Evolutionary conservation across 306 rosid species (phyloP).

Genomic region (Castanopsis chinensis): DNA sequence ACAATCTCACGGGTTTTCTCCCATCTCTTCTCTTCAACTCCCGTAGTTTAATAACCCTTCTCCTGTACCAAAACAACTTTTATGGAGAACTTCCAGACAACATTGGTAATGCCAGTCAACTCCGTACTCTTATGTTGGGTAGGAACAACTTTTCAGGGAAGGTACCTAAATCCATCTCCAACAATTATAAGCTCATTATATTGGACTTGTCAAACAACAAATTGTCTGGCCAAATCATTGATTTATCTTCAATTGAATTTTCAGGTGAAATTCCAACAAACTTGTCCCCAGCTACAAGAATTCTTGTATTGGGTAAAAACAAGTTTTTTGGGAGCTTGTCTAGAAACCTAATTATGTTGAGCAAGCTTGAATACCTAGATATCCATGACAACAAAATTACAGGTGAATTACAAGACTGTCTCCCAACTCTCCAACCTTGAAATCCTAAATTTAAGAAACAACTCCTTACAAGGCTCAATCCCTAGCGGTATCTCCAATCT

Average conservation of each 20-base stretch:
- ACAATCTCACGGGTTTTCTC: constrained; percentile 24
- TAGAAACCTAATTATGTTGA: constrained; percentile 14
- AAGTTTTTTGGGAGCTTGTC: constrained; percentile 19
- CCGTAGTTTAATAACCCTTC: background rate
- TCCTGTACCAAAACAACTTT: constrained; percentile 23
- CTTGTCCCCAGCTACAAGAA: constrained; percentile 14
- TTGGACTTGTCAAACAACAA: constrained; percentile 29
- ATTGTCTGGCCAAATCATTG: constrained; percentile 19
- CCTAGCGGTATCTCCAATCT: background rate
- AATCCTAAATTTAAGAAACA: no score
- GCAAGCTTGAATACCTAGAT: constrained; percentile 19
- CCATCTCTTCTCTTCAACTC: constrained; percentile 26
- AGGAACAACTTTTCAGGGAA: constrained; percentile 28
- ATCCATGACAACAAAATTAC: constrained; percentile 21
- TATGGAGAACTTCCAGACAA: constrained; percentile 28
- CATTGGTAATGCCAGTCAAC: constrained; percentile 18
- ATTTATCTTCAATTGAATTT: constrained; percentile 27
- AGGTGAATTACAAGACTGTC: no score
- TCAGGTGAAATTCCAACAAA: constrained; percentile 28
- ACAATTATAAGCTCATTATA: constrained; percentile 21
- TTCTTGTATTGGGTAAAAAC: background rate
- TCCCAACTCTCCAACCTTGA: constrained; percentile 4
- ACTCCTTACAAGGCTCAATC: no score
- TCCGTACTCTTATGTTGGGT: constrained; percentile 22
- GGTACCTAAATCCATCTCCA: constrained; percentile 23